Conservation (phyloP, 805 yeast genomes). For the Candida adriatica region DNA sequence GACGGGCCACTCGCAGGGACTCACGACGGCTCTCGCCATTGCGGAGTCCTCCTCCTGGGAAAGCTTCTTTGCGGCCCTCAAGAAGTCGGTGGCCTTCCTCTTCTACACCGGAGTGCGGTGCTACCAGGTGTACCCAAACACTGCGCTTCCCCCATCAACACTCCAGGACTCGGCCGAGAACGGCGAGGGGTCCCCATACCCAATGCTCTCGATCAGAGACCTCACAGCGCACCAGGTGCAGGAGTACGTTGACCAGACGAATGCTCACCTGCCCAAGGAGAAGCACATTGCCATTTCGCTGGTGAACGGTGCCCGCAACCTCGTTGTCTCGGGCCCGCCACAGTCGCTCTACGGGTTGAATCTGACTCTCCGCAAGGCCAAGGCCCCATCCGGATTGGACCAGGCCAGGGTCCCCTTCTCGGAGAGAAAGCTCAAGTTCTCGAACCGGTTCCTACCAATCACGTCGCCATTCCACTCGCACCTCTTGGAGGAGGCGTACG, state of each 20-base stretch:
- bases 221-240: conserved; percentile 76
- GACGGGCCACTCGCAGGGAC: conserved; percentile 88
- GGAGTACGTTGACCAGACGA: conserved; percentile 73
- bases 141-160: conserved; percentile 89
- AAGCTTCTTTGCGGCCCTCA: conserved; percentile 61
- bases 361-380: conserved; percentile 84
- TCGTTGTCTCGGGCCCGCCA: conserved; percentile 97
- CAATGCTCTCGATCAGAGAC: conserved; percentile 94
- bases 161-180: conserved; percentile 87
- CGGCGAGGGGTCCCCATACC: conserved; percentile 95
- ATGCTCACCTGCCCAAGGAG: conserved; percentile 86
- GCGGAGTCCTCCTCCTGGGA: conserved; percentile 83
- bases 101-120: conserved; percentile 94
- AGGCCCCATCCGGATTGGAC: conserved; percentile 90
- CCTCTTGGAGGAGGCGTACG: conserved; percentile 67
- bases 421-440: conserved; percentile 89
- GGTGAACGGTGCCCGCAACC: conserved; percentile 91
- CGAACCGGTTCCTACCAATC: conserved; percentile 91
- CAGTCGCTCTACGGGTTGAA: conserved; percentile 95
- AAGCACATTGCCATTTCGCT: conserved; percentile 88
- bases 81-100: conserved; percentile 75
- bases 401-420: conserved; percentile 92
- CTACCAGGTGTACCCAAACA: conserved; percentile 84
- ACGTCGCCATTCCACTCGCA: conserved; percentile 96
- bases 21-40: conserved; percentile 88